Conservation (phyloP, 106 monocot species). For the Ottelia alismoides region DNA sequence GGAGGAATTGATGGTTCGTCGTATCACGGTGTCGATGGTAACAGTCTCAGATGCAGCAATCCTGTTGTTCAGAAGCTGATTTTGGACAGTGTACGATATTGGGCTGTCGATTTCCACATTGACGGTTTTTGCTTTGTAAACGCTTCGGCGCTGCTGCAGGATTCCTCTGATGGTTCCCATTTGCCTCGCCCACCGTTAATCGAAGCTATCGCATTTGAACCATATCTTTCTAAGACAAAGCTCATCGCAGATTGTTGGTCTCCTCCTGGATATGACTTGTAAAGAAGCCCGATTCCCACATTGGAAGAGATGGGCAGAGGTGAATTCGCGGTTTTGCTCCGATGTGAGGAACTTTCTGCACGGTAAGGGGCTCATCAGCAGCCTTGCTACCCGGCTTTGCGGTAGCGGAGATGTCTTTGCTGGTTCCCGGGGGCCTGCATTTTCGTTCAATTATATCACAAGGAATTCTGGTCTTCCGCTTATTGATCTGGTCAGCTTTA, state of each 20-base stretch:
- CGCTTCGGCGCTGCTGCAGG: constrained; percentile 35
- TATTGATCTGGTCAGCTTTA: constrained; percentile 84
- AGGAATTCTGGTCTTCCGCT: constrained; percentile 72
- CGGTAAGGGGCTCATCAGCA: constrained; percentile 63
- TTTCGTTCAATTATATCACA: constrained; percentile 71
- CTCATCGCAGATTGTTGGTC: constrained; percentile 78
- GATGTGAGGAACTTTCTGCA: constrained; percentile 70
- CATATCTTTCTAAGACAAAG: constrained; percentile 63
- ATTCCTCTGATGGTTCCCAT: constrained; percentile 21
- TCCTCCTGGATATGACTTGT: constrained; percentile 38
- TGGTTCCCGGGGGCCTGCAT: constrained; percentile 54
- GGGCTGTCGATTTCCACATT: constrained; percentile 68
- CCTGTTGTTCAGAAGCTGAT: constrained; percentile 59
- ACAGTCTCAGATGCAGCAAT: constrained; percentile 41
- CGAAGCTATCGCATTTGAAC: constrained; percentile 81
- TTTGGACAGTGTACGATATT: constrained; percentile 75
- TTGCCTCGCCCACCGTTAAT: constrained; percentile 54
- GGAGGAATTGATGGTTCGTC: constrained; percentile 78
- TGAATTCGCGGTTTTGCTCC: constrained; percentile 53
- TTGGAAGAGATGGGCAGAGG: constrained; percentile 88
- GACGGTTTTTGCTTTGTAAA: constrained; percentile 86
- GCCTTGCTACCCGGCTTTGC: constrained; percentile 77
- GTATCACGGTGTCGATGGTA: constrained; percentile 41
- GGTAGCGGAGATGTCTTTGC: constrained; percentile 85
- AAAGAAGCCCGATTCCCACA: constrained; percentile 62